Percentiles rank a stretch among this genome's conserved stretches.
phyloP scores from a whole-genome alignment of 192 early-diverging fungal species.

The Hyaloraphidium curvatum region DNA sequence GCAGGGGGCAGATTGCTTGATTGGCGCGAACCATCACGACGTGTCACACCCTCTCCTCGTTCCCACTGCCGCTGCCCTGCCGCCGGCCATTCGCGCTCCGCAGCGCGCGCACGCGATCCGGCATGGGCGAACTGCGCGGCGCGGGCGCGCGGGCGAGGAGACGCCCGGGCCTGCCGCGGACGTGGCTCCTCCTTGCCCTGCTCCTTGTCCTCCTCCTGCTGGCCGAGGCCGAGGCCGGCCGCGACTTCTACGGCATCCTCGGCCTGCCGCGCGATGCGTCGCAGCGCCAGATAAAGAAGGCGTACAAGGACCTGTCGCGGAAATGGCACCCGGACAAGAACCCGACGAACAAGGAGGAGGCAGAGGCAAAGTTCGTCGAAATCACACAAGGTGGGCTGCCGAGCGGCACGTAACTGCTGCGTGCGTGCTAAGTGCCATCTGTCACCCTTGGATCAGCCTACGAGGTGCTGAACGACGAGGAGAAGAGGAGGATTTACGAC shows the following conservation, averaged over 20 bases:
- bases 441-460: constrained; percentile 41
- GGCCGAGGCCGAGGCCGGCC: too few relatives aligned
- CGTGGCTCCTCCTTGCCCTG: too few relatives aligned
- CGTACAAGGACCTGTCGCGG: constrained; percentile 75
- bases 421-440: background rate
- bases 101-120: too few relatives aligned
- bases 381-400: constrained; percentile 42
- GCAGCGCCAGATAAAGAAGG: constrained; percentile 77
- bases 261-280: constrained; percentile 61
- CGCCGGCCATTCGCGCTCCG: too few relatives aligned
- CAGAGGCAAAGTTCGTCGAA: constrained; percentile 76
- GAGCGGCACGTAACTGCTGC: background rate
- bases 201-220: too few relatives aligned
- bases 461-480: constrained; percentile 78
- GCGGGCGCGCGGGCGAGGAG: too few relatives aligned
- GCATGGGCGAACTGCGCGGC: too few relatives aligned
- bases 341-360: constrained; percentile 53
- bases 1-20: too few relatives aligned
- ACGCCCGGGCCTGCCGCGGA: too few relatives aligned
- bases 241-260: constrained; percentile 77
- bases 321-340: constrained; percentile 69
- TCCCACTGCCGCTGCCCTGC: too few relatives aligned
- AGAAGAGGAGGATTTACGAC: constrained; percentile 78
- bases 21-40: too few relatives aligned
- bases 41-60: too few relatives aligned